Percentiles rank a stretch among this genome's conserved stretches.
Conservation (phyloP, 805 yeast genomes). For the Suhomyces sp. region DNA sequence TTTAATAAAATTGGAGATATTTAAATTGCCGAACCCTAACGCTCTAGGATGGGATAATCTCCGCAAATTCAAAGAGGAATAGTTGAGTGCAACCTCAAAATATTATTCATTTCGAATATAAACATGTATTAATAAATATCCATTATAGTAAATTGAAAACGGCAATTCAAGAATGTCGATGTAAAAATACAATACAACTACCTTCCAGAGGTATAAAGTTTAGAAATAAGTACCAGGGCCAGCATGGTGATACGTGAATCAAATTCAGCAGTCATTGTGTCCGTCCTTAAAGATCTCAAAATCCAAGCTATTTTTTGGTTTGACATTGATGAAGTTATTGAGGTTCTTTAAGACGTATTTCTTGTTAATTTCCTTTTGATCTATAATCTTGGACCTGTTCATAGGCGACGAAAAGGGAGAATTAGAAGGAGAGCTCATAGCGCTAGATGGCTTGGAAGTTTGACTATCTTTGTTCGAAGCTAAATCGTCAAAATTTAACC, state of each 20-base stretch:
- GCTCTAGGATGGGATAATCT: conserved; percentile 44
- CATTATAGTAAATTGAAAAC: background rate
- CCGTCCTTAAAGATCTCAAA: conserved; percentile 11
- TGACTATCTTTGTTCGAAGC: background rate
- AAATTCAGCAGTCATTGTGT: background rate
- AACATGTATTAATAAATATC: background rate
- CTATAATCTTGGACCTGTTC: background rate
- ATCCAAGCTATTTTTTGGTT: conserved; percentile 9
- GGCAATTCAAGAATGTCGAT: background rate
- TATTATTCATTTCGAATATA: background rate
- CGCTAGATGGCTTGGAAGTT: background rate
- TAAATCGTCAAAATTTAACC: conserved; percentile 24
- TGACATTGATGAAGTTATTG: conserved; percentile 9
- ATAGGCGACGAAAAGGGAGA: conserved; percentile 5
- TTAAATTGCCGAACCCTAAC: conserved; percentile 43
- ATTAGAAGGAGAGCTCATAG: background rate
- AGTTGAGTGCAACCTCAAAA: background rate
- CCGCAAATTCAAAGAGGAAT: conserved; percentile 24
- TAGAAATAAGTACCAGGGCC: background rate
- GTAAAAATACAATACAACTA: background rate
- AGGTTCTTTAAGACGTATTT: conserved; percentile 9
- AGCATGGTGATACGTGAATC: background rate
- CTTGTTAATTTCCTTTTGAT: conserved; percentile 8
- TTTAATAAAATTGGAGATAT: conserved; percentile 36
- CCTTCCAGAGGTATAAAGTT: background rate